Percentiles rank a stretch among this genome's conserved stretches.
Evolutionary conservation across 1,139 yeast species (phyloP).

Genomic region (Zygoascus hellenicus): DNA sequence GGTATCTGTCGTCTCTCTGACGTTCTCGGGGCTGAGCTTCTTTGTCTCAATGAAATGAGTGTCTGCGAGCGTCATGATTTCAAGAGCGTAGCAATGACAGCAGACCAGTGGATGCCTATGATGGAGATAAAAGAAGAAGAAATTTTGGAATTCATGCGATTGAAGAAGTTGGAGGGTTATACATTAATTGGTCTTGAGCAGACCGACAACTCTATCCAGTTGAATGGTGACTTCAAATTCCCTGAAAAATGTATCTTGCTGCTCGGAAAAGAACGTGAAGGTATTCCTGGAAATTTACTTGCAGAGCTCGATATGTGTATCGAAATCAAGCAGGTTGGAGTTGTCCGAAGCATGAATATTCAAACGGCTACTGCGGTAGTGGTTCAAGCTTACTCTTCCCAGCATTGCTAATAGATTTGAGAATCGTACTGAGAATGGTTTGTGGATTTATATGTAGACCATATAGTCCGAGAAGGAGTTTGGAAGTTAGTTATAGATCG

Average conservation of each 20-base stretch:
- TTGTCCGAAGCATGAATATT: conserved; percentile 88
- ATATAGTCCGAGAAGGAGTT: too few relatives aligned
- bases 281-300: conserved; percentile 80
- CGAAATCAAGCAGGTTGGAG: conserved; percentile 89
- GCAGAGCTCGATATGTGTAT: conserved; percentile 82
- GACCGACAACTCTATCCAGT: conserved; percentile 75
- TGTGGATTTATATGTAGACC: too few relatives aligned
- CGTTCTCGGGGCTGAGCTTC: conserved; percentile 80
- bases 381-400: conserved; percentile 83
- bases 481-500: too few relatives aligned
- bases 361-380: conserved; percentile 95
- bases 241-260: conserved; percentile 74
- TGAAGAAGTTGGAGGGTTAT: conserved; percentile 72
- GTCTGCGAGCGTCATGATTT: conserved; percentile 65
- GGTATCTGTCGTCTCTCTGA: conserved; percentile 92
- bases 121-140: conserved; percentile 55
- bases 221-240: conserved; percentile 58
- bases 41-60: conserved; percentile 66
- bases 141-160: conserved; percentile 51
- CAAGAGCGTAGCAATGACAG: conserved; percentile 85
- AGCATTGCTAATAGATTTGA: conserved; percentile 40
- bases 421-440: too few relatives aligned
- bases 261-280: conserved; percentile 84
- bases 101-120: conserved; percentile 96
- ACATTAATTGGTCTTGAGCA: conserved; percentile 87